phyloP scores from a whole-genome alignment of 495 filamentous ascomycete species.

The Penicillium lagena region DNA sequence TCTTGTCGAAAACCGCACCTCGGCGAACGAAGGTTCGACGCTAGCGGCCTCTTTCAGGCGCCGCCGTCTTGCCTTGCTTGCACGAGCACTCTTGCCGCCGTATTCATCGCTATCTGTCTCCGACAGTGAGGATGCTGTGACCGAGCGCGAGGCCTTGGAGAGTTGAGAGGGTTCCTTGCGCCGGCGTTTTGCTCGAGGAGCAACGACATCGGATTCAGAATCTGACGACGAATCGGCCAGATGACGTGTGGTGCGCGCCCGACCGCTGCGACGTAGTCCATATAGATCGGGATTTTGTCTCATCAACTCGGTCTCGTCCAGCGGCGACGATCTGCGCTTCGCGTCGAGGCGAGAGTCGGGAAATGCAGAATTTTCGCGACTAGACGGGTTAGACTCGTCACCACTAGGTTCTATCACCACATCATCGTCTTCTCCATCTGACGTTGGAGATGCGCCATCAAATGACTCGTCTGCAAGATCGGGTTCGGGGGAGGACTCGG shows the following conservation, averaged over 20 bases:
- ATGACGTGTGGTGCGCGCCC: conserved; percentile 44
- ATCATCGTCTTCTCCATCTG: conserved; percentile 66
- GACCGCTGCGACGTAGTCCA: conserved; percentile 81
- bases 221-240: conserved; percentile 66
- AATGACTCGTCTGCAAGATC: conserved; percentile 58
- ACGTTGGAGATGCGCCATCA: conserved; percentile 28
- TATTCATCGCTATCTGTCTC: conserved; percentile 59
- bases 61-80: conserved; percentile 66
- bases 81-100: conserved; percentile 61
- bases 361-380: conserved; percentile 59
- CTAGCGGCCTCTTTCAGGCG: conserved; percentile 55
- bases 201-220: conserved; percentile 46
- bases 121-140: conserved; percentile 34
- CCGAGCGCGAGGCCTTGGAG: conserved; percentile 42
- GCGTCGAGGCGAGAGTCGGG: conserved; percentile 53
- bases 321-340: conserved; percentile 69
- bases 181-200: conserved; percentile 33
- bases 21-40: conserved; percentile 53
- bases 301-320: conserved; percentile 78
- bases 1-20: conserved; percentile 86
- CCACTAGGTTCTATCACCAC: conserved; percentile 63
- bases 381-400: conserved; percentile 42
- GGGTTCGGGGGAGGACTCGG: conserved; percentile 49
- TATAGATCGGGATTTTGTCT: conserved; percentile 92
- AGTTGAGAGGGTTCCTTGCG: conserved; percentile 32